These are phyloP conservation scores for Anthracocystis setariae DNA, from an alignment of 1,284 basidiomycete species.

Conservation along the genomic window DNA sequence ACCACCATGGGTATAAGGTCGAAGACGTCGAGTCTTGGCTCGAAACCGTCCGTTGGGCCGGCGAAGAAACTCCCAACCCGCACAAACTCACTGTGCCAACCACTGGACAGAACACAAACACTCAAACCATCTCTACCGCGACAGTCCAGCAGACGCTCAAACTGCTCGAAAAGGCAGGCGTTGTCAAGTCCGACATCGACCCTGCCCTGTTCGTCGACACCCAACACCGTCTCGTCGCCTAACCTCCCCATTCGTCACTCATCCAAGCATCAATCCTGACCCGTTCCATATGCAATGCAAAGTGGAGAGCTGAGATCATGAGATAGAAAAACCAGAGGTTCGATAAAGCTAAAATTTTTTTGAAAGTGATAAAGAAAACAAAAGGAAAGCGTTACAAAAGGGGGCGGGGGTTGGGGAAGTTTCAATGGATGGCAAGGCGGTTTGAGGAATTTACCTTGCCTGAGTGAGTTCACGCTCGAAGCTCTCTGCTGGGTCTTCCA, in stretches of 20 bases:
- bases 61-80: slow-evolving; percentile 50
- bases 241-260: neutral
- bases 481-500: slow-evolving; percentile 60
- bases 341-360: neutral
- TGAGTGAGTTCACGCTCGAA: slow-evolving; percentile 48
- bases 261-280: neutral
- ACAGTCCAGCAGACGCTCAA: slow-evolving; percentile 48
- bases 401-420: too few species aligned
- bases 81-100: slow-evolving; percentile 13
- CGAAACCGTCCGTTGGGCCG: slow-evolving; percentile 59
- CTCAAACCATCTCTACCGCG: slow-evolving; percentile 37
- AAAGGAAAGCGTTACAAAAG: neutral
- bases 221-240: slow-evolving; percentile 28
- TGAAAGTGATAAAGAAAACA: neutral
- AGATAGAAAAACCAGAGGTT: too few species aligned
- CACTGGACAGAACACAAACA: slow-evolving; percentile 45
- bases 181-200: slow-evolving; percentile 29
- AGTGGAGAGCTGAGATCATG: too few species aligned
- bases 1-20: slow-evolving; percentile 72
- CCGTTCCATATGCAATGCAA: too few species aligned
- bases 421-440: too few species aligned
- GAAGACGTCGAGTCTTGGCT: slow-evolving; percentile 77
- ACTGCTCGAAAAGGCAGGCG: slow-evolving; percentile 57
- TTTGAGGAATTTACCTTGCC: slow-evolving; percentile 11
- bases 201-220: slow-evolving; percentile 16